These are phyloP conservation scores for Phialocephala sp. DNA, from an alignment of 2,329 filamentous ascomycete genomes.

Conservation along the genomic window DNA sequence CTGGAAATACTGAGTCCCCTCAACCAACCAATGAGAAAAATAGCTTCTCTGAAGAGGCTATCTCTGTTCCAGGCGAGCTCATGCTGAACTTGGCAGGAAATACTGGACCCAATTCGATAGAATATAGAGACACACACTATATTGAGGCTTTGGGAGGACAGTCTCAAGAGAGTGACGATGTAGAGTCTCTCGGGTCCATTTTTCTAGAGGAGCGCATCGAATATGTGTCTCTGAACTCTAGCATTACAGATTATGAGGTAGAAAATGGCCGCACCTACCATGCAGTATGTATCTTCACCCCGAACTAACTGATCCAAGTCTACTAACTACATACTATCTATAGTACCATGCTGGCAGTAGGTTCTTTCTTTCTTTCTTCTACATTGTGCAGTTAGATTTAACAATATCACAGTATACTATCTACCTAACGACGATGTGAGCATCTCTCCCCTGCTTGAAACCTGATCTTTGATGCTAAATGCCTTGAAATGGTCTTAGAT, in stretches of 20 bases:
- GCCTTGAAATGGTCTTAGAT: not conserved
- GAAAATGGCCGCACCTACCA: not conserved
- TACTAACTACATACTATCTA: not conserved
- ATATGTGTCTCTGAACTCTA: not conserved
- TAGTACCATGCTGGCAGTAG: not conserved
- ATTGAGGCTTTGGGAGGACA: not conserved
- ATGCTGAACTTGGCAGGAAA: too few species aligned
- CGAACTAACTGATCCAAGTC: not conserved
- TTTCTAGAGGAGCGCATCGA: too few species aligned
- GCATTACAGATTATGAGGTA: not conserved
- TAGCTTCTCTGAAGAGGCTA: too few species aligned
- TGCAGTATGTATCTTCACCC: not conserved
- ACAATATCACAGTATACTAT: not conserved
- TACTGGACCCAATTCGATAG: not conserved
- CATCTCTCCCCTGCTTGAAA: too few species aligned
- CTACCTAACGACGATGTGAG: not conserved
- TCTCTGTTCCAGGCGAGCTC: too few species aligned
- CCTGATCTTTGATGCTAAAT: too few species aligned
- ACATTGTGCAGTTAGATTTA: too few species aligned
- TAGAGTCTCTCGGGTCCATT: too few species aligned
- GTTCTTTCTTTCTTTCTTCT: not conserved
- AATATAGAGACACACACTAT: not conserved
- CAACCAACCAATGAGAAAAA: too few species aligned
- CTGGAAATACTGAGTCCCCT: too few species aligned
- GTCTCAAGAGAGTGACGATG: too few species aligned